A percentile compares a stretch with the other conserved stretches of the same genome.
Evolutionary conservation across 441 rosid genomes (phyloP).

Genomic region (Adansonia gregorii): DNA sequence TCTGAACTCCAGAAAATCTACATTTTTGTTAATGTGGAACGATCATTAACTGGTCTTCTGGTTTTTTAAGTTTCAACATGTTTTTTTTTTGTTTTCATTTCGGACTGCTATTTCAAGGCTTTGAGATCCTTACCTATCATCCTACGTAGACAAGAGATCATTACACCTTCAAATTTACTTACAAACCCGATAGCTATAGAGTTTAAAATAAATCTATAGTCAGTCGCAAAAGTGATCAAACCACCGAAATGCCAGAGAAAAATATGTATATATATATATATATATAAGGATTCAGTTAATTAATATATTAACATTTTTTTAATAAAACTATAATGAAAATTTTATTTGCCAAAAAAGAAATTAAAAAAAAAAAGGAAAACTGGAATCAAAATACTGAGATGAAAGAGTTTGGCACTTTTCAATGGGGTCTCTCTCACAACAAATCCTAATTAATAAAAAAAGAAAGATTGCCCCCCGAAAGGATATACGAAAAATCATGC

Average conservation of each 20-base stretch:
- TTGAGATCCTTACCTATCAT: slow-evolving; percentile 1
- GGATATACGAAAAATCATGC: slow-evolving; percentile 15
- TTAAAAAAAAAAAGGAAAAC: too few relatives aligned
- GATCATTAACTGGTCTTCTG: background rate
- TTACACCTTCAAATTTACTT: background rate
- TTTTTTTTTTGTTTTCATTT: background rate
- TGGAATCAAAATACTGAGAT: background rate
- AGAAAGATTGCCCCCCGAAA: slow-evolving; percentile 21
- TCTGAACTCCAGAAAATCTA: background rate
- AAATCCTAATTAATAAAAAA: slow-evolving; percentile 3
- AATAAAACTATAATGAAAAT: too few relatives aligned
- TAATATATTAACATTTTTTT: too few relatives aligned
- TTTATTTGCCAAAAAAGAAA: too few relatives aligned
- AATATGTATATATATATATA: too few relatives aligned
- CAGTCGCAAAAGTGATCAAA: background rate
- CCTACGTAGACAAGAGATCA: background rate
- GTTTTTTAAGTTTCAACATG: too few relatives aligned
- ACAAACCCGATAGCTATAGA: background rate
- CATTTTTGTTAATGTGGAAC: background rate
- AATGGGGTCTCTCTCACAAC: background rate
- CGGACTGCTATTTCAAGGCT: background rate
- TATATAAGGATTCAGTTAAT: too few relatives aligned
- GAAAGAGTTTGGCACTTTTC: background rate
- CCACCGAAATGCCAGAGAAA: background rate
- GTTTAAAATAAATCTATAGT: background rate